phyloP scores from a whole-genome alignment of 2,329 filamentous ascomycete species.

The Amylocarpus encephaloides region DNA sequence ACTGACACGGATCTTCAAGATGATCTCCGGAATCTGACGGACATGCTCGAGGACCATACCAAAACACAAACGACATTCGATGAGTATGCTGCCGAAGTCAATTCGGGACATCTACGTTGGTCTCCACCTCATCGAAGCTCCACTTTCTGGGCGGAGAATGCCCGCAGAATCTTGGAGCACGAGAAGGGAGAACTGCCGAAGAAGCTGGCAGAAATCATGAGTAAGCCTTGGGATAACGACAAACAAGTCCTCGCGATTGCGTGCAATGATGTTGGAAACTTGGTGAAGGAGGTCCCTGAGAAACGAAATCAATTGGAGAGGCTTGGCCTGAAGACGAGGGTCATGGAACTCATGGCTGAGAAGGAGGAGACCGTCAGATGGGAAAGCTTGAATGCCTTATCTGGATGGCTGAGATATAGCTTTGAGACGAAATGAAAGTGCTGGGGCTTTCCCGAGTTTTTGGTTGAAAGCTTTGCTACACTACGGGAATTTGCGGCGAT shows the following conservation, averaged over 20 bases:
- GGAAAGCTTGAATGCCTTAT: conserved; percentile 68
- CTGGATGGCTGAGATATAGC: conserved; percentile 68
- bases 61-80: conserved; percentile 51
- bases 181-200: conserved; percentile 58
- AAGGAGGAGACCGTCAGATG: conserved; percentile 64
- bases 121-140: conserved; percentile 67
- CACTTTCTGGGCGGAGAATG: conserved; percentile 68
- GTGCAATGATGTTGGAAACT: conserved; percentile 64
- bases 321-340: conserved; percentile 58
- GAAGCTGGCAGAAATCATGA: conserved; percentile 61
- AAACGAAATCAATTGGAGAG: conserved; percentile 60
- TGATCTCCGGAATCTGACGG: conserved; percentile 54
- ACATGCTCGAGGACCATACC: conserved; percentile 60
- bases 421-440: conserved; percentile 41
- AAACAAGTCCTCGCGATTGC: conserved; percentile 69
- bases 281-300: conserved; percentile 67
- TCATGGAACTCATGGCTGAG: conserved; percentile 69
- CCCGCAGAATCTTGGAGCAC: conserved; percentile 61
- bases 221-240: conserved; percentile 62
- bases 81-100: conserved; percentile 57
- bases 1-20: conserved; percentile 59
- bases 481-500: conserved; percentile 4
- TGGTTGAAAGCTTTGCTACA: conserved; percentile 7
- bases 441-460: not conserved
- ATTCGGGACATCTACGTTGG: conserved; percentile 66